Base-by-base conservation (phyloP, 441 rosid genomes). In the Euphorbia schlechtendalii region DNA sequence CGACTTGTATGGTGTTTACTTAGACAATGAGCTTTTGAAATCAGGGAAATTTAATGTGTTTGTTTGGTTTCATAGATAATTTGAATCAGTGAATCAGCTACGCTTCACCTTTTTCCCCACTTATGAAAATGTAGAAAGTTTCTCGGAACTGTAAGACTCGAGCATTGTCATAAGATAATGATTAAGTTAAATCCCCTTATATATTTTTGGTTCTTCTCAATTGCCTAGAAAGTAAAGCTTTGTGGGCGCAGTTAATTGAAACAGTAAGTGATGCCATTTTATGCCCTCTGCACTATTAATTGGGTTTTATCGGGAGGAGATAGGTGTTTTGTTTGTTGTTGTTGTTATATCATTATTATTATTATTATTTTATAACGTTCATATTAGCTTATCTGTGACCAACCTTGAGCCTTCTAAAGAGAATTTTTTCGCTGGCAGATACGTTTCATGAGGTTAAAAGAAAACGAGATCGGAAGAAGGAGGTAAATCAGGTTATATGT, bases 401-500 rank as follows among this genome's bases (percentile, higher is more conserved):
- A 46, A 30, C 49, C 6, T 54, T 14, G 4, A 0, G 14, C 18
- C 13, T 65, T 56, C 25, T 48, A 40, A 58, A 7, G 22, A 28
- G 49, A 38, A 54, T 24, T 18, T 38, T 67, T 48, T 63, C 28
- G n/a, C 40, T 76, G 73, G 77, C 84, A 92, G 98, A 34, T 34
- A 34, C 40, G 3, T 34, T 34, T 34, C 40, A 34, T 34, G 40
- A 34, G 40, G 40, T 34, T 8, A 34, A 34, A 34, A 34, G 40
- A 34, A 34, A 34, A 8, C 81, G 74, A 18, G 82, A 81, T 61
- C 65, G 77, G 71, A 86, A 71, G 75, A 90, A 82, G 63, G 90
- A 70, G 74, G 48, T 43, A 14, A 92, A 82, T 63, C 91, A 86
- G 96, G 97, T 84, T 75, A 77, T 74, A 64, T 43, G 11, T 73